Evolutionary conservation across 1,139 yeast species (phyloP).

Genomic region (Barnettozyma hawaiiensis): DNA sequence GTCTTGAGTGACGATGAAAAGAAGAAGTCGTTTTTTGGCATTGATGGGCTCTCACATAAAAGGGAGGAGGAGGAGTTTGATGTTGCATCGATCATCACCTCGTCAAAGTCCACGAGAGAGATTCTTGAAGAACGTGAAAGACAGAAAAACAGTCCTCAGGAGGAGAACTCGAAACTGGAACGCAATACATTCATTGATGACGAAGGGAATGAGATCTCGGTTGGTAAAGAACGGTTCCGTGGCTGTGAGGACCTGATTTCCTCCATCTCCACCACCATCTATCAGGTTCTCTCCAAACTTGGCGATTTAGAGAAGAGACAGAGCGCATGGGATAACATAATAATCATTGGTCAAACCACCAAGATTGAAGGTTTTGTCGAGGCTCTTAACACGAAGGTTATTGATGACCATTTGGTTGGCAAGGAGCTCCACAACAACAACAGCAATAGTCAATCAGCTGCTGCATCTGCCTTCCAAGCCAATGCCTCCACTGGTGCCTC

Average conservation of each 20-base stretch:
- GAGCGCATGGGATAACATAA: constrained; percentile 81
- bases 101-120: constrained; percentile 58
- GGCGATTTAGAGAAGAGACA: constrained; percentile 71
- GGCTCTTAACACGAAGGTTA: constrained; percentile 54
- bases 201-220: constrained; percentile 44
- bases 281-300: constrained; percentile 46
- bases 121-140: constrained; percentile 54
- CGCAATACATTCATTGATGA: constrained; percentile 60
- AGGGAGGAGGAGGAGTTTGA: constrained; percentile 61
- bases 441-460: constrained; percentile 26
- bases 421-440: too few relatives aligned
- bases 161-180: constrained; percentile 55
- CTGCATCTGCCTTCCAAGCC: constrained; percentile 31
- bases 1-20: constrained; percentile 60
- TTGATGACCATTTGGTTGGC: constrained; percentile 48
- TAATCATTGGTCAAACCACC: constrained; percentile 73
- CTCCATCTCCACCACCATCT: constrained; percentile 49
- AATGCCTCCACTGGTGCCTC: constrained; percentile 28
- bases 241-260: constrained; percentile 61
- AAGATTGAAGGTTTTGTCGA: constrained; percentile 73
- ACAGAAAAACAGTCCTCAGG: constrained; percentile 33
- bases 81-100: constrained; percentile 84
- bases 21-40: constrained; percentile 54
- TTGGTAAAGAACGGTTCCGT: constrained; percentile 85
- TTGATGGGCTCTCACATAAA: constrained; percentile 34